These are phyloP conservation scores for Leptodermis oblonga DNA, from an alignment of 257 asterid species.

Conservation along the genomic window DNA sequence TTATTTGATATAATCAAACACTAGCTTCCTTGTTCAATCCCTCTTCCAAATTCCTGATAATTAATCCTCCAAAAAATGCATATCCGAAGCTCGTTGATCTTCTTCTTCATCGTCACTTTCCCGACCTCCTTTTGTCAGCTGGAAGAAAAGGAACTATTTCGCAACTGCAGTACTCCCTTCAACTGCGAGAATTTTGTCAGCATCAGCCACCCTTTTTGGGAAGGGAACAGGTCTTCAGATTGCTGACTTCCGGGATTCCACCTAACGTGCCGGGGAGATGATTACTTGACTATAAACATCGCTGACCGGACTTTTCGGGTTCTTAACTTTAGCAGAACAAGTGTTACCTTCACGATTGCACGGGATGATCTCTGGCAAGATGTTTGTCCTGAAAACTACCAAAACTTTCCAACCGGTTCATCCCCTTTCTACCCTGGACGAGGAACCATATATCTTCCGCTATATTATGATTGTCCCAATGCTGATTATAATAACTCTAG, in stretches of 20 bases:
- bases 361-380: conserved; percentile 15
- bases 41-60: no score
- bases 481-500: background rate
- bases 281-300: conserved; percentile 11
- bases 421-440: background rate
- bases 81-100: conserved; percentile 8
- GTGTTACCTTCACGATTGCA: conserved; percentile 13
- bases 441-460: background rate
- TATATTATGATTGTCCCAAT: conserved; percentile 12
- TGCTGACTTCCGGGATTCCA: conserved; percentile 46
- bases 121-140: conserved; percentile 3
- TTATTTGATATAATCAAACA: no score
- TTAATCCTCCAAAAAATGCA: conserved; percentile 18
- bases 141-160: background rate
- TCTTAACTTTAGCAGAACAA: background rate
- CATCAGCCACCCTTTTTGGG: conserved; percentile 47
- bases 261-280: conserved; percentile 27
- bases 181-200: conserved; percentile 18
- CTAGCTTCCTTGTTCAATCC: no score
- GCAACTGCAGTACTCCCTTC: conserved; percentile 7
- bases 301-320: conserved; percentile 7
- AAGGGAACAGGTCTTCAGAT: conserved; percentile 30
- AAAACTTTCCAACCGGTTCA: background rate
- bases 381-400: conserved; percentile 15
- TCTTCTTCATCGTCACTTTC: conserved; percentile 5